These are phyloP conservation scores for Ophiostoma ulmi DNA, from an alignment of 2,329 filamentous ascomycete genomes.

Conservation along the genomic window DNA sequence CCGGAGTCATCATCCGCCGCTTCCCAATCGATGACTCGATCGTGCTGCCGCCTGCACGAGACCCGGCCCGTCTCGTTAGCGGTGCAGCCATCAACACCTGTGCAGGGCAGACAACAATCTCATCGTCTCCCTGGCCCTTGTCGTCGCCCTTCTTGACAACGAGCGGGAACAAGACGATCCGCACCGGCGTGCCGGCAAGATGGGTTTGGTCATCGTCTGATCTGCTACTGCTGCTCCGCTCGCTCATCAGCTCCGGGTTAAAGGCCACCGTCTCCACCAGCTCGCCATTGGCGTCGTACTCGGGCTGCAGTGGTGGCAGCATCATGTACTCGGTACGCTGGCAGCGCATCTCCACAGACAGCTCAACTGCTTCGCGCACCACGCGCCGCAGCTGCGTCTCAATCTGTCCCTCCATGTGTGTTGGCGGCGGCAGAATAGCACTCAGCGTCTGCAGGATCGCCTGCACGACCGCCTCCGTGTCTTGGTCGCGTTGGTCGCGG, in stretches of 20 bases:
- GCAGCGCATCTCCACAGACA: slow-evolving; percentile 95
- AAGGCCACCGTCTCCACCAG: slow-evolving; percentile 82
- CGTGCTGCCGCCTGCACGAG: slow-evolving; percentile 29
- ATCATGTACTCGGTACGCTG: slow-evolving; percentile 98
- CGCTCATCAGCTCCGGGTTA: slow-evolving; percentile 92
- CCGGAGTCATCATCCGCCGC: slow-evolving; percentile 41
- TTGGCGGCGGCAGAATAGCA: slow-evolving; percentile 79
- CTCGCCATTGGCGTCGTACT: slow-evolving; percentile 91
- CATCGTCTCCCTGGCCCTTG: slow-evolving; percentile 77
- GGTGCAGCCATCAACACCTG: slow-evolving; percentile 75
- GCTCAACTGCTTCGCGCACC: slow-evolving; percentile 78
- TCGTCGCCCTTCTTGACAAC: slow-evolving; percentile 96
- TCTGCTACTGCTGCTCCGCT: slow-evolving; percentile 62
- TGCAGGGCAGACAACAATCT: slow-evolving; percentile 91
- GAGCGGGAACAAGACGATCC: slow-evolving; percentile 89
- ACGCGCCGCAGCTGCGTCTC: slow-evolving; percentile 81
- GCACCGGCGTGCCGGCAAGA: slow-evolving; percentile 69
- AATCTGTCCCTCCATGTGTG: slow-evolving; percentile 73
- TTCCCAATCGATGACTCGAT: slow-evolving; percentile 16
- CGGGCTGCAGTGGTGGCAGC: slow-evolving; percentile 88
- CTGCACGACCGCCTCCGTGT: slow-evolving; percentile 93
- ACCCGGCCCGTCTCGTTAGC: slow-evolving; percentile 31
- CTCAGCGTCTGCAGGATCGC: slow-evolving; percentile 81
- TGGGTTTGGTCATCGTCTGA: slow-evolving; percentile 32
- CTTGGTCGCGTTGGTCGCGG: slow-evolving; percentile 72